These are phyloP conservation scores for Leucocoprinus birnbaumii DNA, from an alignment of 768 basidiomycete species.

Conservation along the genomic window DNA sequence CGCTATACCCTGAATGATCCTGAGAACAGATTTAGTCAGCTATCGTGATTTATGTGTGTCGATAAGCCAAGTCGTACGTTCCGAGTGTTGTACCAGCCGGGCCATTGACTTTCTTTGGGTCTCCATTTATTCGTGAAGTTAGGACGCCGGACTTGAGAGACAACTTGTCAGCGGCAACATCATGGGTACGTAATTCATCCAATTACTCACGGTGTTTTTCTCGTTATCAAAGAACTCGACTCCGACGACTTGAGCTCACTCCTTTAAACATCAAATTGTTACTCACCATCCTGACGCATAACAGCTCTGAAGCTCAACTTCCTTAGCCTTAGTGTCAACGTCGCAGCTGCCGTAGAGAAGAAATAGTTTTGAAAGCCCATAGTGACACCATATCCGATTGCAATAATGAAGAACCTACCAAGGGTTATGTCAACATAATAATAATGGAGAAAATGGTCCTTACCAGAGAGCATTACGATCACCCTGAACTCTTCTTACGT, in stretches of 20 bases:
- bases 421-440: too few relatives aligned
- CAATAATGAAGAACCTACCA: constrained; percentile 77
- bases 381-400: constrained; percentile 51
- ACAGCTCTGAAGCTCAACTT: constrained; percentile 66
- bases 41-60: too few relatives aligned
- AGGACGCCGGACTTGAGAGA: constrained; percentile 59
- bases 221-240: constrained; percentile 83
- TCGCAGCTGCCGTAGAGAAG: constrained; percentile 63
- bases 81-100: constrained; percentile 79
- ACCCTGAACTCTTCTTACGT: constrained; percentile 44
- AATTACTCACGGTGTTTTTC: constrained; percentile 60
- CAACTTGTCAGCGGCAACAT: neutral
- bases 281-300: constrained; percentile 75
- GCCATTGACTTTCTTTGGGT: constrained; percentile 79
- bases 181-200: neutral
- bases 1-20: constrained; percentile 63
- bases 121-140: constrained; percentile 68
- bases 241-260: constrained; percentile 18
- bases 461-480: constrained; percentile 63
- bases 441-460: too few relatives aligned
- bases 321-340: constrained; percentile 62
- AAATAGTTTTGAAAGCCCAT: constrained; percentile 63
- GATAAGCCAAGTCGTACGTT: too few relatives aligned
- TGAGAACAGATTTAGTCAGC: too few relatives aligned
- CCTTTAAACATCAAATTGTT: neutral